Conservation (phyloP, 2,329 filamentous ascomycete species). For the Geosmithia putterillii region DNA sequence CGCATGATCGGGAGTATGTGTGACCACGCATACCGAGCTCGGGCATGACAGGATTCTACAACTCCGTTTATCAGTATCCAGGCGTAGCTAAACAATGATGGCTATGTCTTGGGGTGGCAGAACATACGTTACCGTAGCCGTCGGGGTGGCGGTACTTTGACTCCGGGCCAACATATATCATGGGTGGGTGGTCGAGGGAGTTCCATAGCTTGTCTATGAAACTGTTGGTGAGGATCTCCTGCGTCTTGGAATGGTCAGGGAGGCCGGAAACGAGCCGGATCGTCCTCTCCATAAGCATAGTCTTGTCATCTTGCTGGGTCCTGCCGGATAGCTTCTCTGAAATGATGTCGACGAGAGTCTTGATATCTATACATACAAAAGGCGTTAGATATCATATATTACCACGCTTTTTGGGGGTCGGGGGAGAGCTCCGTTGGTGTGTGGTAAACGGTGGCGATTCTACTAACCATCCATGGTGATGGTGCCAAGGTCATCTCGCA, state of each 20-base stretch:
- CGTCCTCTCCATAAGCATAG: conserved; percentile 62
- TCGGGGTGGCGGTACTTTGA: conserved; percentile 57
- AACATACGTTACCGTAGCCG: conserved; percentile 47
- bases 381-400: conserved; percentile 7
- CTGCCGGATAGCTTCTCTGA: conserved; percentile 50
- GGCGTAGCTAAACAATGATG: no score
- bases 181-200: conserved; percentile 59
- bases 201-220: conserved; percentile 62
- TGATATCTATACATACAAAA: conserved; percentile 38
- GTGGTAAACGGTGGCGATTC: not conserved
- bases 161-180: conserved; percentile 50
- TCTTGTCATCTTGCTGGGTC: conserved; percentile 58
- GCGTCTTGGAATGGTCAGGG: conserved; percentile 47
- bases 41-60: conserved; percentile 51
- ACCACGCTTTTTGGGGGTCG: not conserved
- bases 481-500: conserved; percentile 44
- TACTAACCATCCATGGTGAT: conserved; percentile 34
- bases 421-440: not conserved
- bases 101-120: not conserved
- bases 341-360: conserved; percentile 49
- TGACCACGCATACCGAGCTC: conserved; percentile 55
- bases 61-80: not conserved
- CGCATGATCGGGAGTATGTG: conserved; percentile 52
- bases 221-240: conserved; percentile 50
- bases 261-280: conserved; percentile 59